phyloP scores from a whole-genome alignment of 108 stramenopile genomes.

The Aurantiochytrium sp. region DNA sequence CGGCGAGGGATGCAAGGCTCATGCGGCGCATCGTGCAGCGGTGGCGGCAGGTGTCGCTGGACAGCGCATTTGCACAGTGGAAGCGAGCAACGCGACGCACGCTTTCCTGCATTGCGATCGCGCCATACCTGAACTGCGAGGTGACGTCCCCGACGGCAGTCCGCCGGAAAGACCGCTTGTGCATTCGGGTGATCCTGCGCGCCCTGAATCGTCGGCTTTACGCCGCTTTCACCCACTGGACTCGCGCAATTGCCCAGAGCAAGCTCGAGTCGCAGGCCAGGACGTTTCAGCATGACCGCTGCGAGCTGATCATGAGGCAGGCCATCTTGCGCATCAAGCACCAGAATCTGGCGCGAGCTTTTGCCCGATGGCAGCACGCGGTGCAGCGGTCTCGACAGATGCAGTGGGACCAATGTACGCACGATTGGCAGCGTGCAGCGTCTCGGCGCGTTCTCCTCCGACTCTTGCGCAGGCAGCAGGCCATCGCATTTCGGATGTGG shows the following conservation, averaged over 20 bases:
- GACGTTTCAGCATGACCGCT: background rate
- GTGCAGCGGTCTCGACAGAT: background rate
- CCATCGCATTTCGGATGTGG: too few relatives aligned
- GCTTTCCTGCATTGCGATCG: background rate
- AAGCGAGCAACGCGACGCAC: background rate
- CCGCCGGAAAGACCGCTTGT: too few relatives aligned
- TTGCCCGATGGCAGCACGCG: background rate
- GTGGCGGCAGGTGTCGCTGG: background rate
- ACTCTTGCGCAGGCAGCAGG: too few relatives aligned
- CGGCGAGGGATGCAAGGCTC: background rate
- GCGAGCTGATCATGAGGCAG: background rate
- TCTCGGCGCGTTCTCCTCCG: background rate
- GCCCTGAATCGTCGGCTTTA: too few relatives aligned
- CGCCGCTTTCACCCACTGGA: too few relatives aligned
- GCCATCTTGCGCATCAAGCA: background rate
- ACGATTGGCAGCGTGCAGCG: background rate
- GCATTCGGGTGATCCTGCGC: too few relatives aligned
- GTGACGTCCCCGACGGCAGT: too few relatives aligned
- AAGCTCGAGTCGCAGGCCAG: too few relatives aligned
- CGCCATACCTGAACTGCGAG: background rate
- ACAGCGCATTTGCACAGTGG: background rate
- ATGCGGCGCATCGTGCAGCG: background rate
- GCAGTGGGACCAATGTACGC: background rate
- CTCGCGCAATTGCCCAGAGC: too few relatives aligned
- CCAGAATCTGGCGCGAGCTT: background rate